Base-by-base conservation (phyloP, 1,139 yeast species). In the Pneumocystis canis region DNA sequence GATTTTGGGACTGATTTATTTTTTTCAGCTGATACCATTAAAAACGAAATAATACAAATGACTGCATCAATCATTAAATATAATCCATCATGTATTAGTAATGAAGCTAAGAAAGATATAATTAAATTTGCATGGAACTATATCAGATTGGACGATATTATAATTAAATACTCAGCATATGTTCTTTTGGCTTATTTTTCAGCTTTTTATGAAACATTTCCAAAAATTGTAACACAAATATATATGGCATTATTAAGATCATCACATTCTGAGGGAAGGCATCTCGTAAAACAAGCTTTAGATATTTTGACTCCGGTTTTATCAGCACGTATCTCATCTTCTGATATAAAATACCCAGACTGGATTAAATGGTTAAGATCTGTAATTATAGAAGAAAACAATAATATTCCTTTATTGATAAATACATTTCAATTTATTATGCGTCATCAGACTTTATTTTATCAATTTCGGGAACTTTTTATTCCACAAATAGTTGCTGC, bases 311-410 rank as follows among this genome's bases (percentile, higher is more conserved):
- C 97, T 0, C 96, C 97, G 0, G 95, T 87, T 0, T 80, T 94
- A 78, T 84, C 89, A 1, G 81, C 80, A 65, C 79, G 96, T 63
- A 81, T 87, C 74, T 78, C 78, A 1, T 77, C 84, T 28, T 18
- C 62, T 0, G 68, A 68, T 25, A 33, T 64, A 16, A 54, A 64
- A 16, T 62, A 66, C 20, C 83, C 87, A 16, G 81, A 85, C 61
- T 94, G 98, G 98, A 82, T 94, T 64, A 90, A 88, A 69, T 89
- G 96, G 94, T 96, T 97, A 0, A 83, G 97, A 67, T 80, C 97
- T 64, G 95, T 90, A 1, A 78, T 94, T 33, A 84, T 94, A 1
- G 98, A 94, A 71, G 96, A 90, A 71, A 92, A 94, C 0, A 85
- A 84, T 71, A 84, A 84, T 70, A 85, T 85, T 6, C 84, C 86